These are phyloP conservation scores for Corchorus capsularis DNA, from an alignment of 345 rosid genomes.

Conservation along the genomic window DNA sequence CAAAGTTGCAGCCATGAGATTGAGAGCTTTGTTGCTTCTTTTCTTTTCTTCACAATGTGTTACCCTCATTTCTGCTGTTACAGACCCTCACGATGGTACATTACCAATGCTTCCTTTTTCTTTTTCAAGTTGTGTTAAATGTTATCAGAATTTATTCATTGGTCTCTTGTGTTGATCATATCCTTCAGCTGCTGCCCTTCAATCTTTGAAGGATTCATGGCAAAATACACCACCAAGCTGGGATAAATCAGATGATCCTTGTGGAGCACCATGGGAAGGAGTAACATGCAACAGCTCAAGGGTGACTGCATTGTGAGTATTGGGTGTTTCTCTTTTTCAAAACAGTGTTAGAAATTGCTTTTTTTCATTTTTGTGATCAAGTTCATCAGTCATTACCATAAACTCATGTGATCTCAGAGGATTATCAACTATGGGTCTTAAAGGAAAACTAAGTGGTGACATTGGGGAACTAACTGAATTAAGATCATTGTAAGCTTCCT, in stretches of 20 bases:
- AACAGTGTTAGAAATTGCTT: too few species aligned
- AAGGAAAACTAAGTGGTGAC: slow-evolving; percentile 86
- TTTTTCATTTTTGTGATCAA: too few species aligned
- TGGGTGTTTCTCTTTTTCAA: not conserved
- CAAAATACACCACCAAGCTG: slow-evolving; percentile 76
- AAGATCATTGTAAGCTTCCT: slow-evolving; percentile 73
- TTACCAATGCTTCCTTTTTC: not conserved
- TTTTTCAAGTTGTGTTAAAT: not conserved
- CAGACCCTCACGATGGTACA: slow-evolving; percentile 63
- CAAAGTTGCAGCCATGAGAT: slow-evolving; percentile 10
- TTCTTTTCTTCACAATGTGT: slow-evolving; percentile 28
- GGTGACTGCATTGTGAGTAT: slow-evolving; percentile 77
- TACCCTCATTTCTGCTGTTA: slow-evolving; percentile 36
- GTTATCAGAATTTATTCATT: too few species aligned
- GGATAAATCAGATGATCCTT: slow-evolving; percentile 75
- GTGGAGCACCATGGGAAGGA: slow-evolving; percentile 90
- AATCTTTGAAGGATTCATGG: slow-evolving; percentile 78
- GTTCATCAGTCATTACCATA: not conserved
- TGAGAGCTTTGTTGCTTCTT: slow-evolving; percentile 24
- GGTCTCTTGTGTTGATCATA: not conserved
- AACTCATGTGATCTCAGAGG: slow-evolving; percentile 48
- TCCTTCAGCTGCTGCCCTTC: slow-evolving; percentile 65
- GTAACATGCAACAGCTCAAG: slow-evolving; percentile 69
- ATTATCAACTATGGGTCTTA: slow-evolving; percentile 76
- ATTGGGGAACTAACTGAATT: slow-evolving; percentile 84